Conservation (phyloP, 148 eudicot genomes). For the Cornus florida region DNA sequence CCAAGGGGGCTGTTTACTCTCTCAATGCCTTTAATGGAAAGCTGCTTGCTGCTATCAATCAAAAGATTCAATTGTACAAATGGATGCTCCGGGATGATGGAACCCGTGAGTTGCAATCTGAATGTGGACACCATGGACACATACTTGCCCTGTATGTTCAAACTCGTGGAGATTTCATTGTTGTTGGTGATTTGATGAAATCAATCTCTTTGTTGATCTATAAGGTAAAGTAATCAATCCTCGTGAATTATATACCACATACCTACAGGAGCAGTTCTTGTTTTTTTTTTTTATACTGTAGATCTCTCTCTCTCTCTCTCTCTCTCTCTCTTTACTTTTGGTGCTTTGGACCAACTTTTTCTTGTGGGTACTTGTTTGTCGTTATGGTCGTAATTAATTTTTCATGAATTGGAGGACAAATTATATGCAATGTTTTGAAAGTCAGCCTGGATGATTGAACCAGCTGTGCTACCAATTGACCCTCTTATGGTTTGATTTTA, state of each 20-base stretch:
- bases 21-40: slow-evolving; percentile 92
- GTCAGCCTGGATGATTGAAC: too few species aligned
- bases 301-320: too few species aligned
- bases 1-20: slow-evolving; percentile 93
- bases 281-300: too few species aligned
- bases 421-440: not conserved
- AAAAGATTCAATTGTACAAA: slow-evolving; percentile 90
- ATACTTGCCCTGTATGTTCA: slow-evolving; percentile 95
- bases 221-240: slow-evolving; percentile 48
- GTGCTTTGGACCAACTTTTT: not conserved
- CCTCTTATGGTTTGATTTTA: too few species aligned
- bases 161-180: slow-evolving; percentile 96
- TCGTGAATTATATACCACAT: not conserved
- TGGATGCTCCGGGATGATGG: slow-evolving; percentile 99
- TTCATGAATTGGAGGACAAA: too few species aligned
- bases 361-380: slow-evolving; percentile 1
- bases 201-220: slow-evolving; percentile 87
- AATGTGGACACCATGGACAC: slow-evolving; percentile 98
- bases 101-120: slow-evolving; percentile 85
- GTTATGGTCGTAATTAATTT: not conserved
- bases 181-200: slow-evolving; percentile 97
- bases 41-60: slow-evolving; percentile 94
- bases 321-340: not conserved
- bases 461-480: too few species aligned
- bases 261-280: not conserved